Percentiles rank a stretch among this genome's conserved stretches.
Conservation (phyloP, 2,329 filamentous ascomycete genomes). For the Fusarium sp. region DNA sequence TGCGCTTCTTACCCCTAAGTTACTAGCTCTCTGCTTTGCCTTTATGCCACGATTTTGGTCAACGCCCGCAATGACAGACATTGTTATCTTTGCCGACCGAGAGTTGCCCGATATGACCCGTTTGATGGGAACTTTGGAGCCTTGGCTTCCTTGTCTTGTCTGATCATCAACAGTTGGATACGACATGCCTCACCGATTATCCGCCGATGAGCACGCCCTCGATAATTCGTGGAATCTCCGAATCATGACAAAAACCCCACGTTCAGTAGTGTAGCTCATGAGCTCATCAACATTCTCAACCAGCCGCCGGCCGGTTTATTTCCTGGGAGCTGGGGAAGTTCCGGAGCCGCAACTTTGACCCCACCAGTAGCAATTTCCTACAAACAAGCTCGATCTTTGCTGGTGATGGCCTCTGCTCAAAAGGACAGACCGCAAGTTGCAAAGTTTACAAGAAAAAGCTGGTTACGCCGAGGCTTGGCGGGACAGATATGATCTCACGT, state of each 20-base stretch:
- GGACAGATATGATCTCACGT: constrained; percentile 18
- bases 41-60: constrained; percentile 23
- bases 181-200: constrained; percentile 19
- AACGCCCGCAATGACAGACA: constrained; percentile 39
- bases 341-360: constrained; percentile 34
- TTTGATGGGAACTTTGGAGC: constrained; percentile 7
- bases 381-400: neutral
- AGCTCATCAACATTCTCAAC: neutral
- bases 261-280: neutral
- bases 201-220: constrained; percentile 2
- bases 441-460: neutral
- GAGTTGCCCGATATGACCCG: constrained; percentile 18
- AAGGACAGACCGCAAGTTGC: constrained; percentile 14
- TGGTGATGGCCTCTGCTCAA: neutral
- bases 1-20: constrained; percentile 42
- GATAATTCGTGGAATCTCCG: constrained; percentile 1
- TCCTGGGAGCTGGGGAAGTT: constrained; percentile 39
- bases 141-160: neutral
- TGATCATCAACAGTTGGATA: neutral
- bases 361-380: constrained; percentile 17
- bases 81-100: constrained; percentile 23
- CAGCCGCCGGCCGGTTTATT: constrained; percentile 30
- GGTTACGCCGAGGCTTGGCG: constrained; percentile 17
- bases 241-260: constrained; percentile 10
- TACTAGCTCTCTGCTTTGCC: constrained; percentile 35